Percentiles rank a stretch among this genome's conserved stretches.
Conservation (phyloP, 805 yeast species). For the Saccharomycopsis capsularis region DNA sequence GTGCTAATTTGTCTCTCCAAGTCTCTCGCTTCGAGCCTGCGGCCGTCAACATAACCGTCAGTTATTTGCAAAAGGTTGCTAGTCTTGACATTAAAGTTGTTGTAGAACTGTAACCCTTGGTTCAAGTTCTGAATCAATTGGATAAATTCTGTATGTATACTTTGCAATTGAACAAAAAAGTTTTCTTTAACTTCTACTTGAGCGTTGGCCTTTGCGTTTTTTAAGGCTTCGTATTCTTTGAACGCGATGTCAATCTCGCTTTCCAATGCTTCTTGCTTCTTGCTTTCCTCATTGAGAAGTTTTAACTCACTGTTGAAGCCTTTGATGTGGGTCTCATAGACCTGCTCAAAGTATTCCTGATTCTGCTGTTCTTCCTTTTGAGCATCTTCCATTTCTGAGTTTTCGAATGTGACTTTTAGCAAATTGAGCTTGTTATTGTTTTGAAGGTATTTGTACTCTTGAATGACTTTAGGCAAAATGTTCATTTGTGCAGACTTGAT, state of each 20-base stretch:
- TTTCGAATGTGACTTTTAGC: neutral
- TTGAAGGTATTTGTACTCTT: constrained; percentile 34
- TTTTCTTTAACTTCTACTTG: constrained; percentile 25
- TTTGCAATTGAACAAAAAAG: constrained; percentile 26
- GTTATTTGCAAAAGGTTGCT: constrained; percentile 40
- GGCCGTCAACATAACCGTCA: constrained; percentile 41
- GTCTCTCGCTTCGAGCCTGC: constrained; percentile 48
- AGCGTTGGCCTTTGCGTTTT: constrained; percentile 19
- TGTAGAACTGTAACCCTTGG: constrained; percentile 68
- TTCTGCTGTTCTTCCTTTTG: constrained; percentile 24
- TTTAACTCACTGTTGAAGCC: constrained; percentile 44
- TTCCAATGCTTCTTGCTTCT: constrained; percentile 34
- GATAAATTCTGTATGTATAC: constrained; percentile 32
- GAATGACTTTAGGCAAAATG: constrained; percentile 47
- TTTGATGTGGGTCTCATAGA: constrained; percentile 38
- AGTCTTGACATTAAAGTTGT: constrained; percentile 46
- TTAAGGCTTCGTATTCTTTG: constrained; percentile 25
- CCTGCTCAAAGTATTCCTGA: constrained; percentile 31
- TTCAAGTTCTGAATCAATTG: constrained; percentile 54
- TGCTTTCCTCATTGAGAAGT: constrained; percentile 37
- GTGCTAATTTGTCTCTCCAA: constrained; percentile 31
- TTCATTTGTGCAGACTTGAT: constrained; percentile 40
- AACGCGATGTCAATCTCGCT: constrained; percentile 32
- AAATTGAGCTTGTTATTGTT: neutral
- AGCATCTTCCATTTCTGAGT: constrained; percentile 17